Conservation (phyloP, 202 grass and related monocot genomes). For the Digitaria exilis region DNA sequence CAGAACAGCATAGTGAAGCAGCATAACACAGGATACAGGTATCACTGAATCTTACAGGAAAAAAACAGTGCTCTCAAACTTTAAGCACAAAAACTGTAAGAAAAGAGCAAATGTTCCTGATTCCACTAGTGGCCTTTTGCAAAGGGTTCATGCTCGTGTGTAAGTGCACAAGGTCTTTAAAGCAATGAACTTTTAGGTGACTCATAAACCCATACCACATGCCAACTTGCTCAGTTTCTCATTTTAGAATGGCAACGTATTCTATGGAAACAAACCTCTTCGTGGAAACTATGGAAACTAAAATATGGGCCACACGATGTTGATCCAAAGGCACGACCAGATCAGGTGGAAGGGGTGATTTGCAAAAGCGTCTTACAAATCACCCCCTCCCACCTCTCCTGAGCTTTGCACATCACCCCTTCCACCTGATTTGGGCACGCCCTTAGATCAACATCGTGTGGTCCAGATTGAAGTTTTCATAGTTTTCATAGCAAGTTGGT, state of each 20-base stretch:
- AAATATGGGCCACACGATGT: too few species aligned
- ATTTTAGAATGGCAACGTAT: constrained; percentile 3
- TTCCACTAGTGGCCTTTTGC: background rate
- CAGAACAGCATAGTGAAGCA: constrained; percentile 17
- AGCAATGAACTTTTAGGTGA: background rate
- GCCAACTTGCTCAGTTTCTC: background rate
- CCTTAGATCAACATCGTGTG: too few species aligned
- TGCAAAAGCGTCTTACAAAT: too few species aligned
- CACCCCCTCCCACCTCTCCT: too few species aligned
- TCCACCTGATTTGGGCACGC: too few species aligned
- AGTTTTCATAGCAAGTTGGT: too few species aligned
- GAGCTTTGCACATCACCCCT: too few species aligned
- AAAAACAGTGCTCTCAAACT: background rate
- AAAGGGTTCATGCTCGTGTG: background rate
- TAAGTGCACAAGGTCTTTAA: background rate
- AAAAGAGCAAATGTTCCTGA: constrained; percentile 8
- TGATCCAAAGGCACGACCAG: too few species aligned
- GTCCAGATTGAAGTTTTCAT: too few species aligned
- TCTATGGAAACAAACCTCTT: too few species aligned
- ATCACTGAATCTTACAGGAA: background rate
- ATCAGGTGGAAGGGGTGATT: too few species aligned
- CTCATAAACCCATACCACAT: background rate
- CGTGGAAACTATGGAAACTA: too few species aligned
- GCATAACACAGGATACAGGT: constrained; percentile 7
- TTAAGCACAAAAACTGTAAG: background rate